phyloP scores from a whole-genome alignment of 1,284 basidiomycete species.

The Fistulina hepatica region DNA sequence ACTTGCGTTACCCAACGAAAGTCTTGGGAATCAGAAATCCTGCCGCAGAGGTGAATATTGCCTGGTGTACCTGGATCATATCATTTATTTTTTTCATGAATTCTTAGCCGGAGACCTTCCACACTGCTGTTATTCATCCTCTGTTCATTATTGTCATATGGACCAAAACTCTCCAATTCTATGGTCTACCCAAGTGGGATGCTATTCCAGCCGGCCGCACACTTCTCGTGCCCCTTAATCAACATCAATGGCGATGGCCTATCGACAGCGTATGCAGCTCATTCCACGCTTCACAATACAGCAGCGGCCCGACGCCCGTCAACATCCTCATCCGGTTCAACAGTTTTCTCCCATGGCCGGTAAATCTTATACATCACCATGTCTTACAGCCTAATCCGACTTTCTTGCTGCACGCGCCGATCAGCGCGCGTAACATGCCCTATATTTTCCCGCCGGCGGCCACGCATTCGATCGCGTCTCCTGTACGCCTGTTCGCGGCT shows the following conservation, averaged over 20 bases:
- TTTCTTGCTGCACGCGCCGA: slow-evolving; percentile 21
- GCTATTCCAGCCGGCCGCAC: slow-evolving; percentile 8
- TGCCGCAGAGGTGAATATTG: neutral
- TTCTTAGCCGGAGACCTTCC: slow-evolving; percentile 24
- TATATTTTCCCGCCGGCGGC: slow-evolving; percentile 25
- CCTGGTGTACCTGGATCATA: neutral
- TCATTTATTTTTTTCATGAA: neutral
- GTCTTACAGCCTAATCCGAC: slow-evolving; percentile 31
- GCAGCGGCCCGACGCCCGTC: slow-evolving; percentile 26
- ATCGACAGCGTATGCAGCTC: slow-evolving; percentile 39
- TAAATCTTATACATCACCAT: slow-evolving; percentile 55
- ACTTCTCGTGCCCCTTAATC: slow-evolving; percentile 27
- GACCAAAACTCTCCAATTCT: slow-evolving; percentile 31
- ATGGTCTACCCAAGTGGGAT: slow-evolving; percentile 18
- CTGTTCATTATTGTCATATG: slow-evolving; percentile 33
- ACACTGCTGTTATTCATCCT: slow-evolving; percentile 29
- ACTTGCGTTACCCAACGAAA: slow-evolving; percentile 2
- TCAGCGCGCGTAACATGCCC: slow-evolving; percentile 30
- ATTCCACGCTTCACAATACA: slow-evolving; percentile 15
- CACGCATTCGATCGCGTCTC: slow-evolving; percentile 39
- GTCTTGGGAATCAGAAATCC: slow-evolving; percentile 12
- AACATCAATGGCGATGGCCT: slow-evolving; percentile 41
- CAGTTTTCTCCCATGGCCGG: slow-evolving; percentile 53
- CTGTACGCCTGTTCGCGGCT: slow-evolving; percentile 45
- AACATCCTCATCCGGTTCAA: slow-evolving; percentile 48